Evolutionary conservation across 495 filamentous ascomycete genomes (phyloP).

Genomic region (Hypoxylon lienhwacheense): DNA sequence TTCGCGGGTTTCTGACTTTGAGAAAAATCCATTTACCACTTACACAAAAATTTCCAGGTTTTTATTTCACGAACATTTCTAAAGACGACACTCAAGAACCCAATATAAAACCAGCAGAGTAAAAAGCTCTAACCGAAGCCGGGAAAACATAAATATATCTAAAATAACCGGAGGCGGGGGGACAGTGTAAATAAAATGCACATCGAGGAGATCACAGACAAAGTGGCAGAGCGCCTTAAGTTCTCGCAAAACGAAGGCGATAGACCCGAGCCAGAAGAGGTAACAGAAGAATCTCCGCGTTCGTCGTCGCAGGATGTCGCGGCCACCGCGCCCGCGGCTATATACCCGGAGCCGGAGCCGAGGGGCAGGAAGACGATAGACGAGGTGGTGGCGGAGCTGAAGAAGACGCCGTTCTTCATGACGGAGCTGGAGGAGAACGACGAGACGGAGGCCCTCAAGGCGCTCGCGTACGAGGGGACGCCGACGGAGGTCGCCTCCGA

Average conservation of each 20-base stretch:
- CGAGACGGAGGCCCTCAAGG: constrained; percentile 81
- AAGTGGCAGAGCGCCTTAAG: constrained; percentile 40
- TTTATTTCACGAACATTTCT: no score
- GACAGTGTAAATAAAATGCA: constrained; percentile 24
- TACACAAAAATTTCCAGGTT: no score
- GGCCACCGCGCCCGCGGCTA: constrained; percentile 15
- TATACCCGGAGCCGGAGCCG: constrained; percentile 57
- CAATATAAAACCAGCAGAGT: no score
- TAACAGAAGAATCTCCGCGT: constrained; percentile 28
- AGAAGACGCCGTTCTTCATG: constrained; percentile 91
- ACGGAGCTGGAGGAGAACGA: constrained; percentile 83
- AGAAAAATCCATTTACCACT: no score
- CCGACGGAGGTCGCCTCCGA: constrained; percentile 73
- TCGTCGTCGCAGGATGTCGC: constrained; percentile 15
- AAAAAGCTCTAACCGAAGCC: no score
- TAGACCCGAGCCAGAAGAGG: constrained; percentile 29
- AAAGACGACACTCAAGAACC: no score
- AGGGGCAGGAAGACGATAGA: constrained; percentile 63
- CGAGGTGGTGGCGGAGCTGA: constrained; percentile 73
- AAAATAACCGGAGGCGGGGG: neutral
- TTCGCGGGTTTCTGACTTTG: no score
- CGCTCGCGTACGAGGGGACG: constrained; percentile 89
- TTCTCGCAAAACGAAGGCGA: constrained; percentile 18
- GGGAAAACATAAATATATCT: neutral
- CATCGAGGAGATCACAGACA: constrained; percentile 40